Evolutionary conservation across 75 land plant genomes (phyloP), one percentile per base, ranked within the genome.

Genomic region (Pinus tabuliformis): DNA sequence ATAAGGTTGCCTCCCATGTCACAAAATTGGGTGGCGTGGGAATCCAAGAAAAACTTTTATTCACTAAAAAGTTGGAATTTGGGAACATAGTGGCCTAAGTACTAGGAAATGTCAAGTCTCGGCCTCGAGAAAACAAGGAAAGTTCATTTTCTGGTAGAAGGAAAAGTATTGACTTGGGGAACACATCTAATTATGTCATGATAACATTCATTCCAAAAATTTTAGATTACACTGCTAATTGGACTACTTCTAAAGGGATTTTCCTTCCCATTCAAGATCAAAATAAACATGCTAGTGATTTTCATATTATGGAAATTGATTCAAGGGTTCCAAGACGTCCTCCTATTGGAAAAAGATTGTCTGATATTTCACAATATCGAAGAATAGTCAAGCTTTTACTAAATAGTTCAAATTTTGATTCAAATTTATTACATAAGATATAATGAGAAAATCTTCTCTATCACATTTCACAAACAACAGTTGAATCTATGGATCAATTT

Each of bases 321-420:
- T 85, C 86, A 5, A 84, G 86, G 28, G 84, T 85, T 63, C 80
- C 86, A 21, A 84, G 86, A 26, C 74, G 84, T 3, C 86, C 84
- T 28, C 86, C 84, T 30, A 73, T 76, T 56, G 62, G 64, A 54
- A 85, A 85, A 74, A 54, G 59, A 13, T 77, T 59, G 21, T 24
- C 60, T 37, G 84, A 85, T 39, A 83, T 66, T 37, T 65, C 65
- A 18, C 24, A 56, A 7, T 81, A 81, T 78, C 80, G 84, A 59
- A 81, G 76, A 77, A 15, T 82, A 39, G 76, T 85, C 5, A 84
- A 81, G 72, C 74, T 85, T 9, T 62, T 85, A 12, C 77, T 85
- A n/a, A 78, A 85, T 66, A 75, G 74, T 49, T 26, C 74, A 26
- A 74, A 78, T 6, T 77, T 72, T 58, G 83, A 84, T 68, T 45